Evolutionary conservation across 208 protist species (phyloP), one percentile per base, ranked within the genome.

Genomic region (Naegleria lovaniensis): DNA sequence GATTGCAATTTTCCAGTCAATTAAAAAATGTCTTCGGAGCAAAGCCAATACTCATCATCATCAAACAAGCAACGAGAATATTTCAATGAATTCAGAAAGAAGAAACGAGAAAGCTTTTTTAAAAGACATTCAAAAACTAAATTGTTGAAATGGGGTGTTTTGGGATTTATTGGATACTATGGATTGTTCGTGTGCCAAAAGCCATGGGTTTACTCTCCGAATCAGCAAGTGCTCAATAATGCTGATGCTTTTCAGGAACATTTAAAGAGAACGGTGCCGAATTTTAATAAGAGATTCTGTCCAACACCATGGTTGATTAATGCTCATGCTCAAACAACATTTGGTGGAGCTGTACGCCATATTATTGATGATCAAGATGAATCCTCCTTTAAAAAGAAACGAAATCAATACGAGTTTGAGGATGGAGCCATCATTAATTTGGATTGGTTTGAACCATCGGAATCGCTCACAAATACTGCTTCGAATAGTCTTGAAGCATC

Each of bases 241-340:
- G 55, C 55, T 13, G 55, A 67, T 67, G 55, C 55, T 4, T 67
- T 67, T 67, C 55, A 67, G 19, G 55, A 67, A 67, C 55, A 67
- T 67, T 67, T 67, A 19, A 67, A 67, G 55, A 67, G 55, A 67
- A 67, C 0, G 4, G 55, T 67, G 22, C 19, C 4, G 55, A 87
- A 87, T 87, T 87, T 87, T 33, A 40, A 87, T 33, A 29, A 48
- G 19, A 33, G 22, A 40, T 87, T 87, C 19, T 51, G 83, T 52
- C 83, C 83, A 25, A 87, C 83, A 51, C 19, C 33, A 16, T 87
- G 83, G 83, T 40, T 25, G 29, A 40, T 51, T 39, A 87, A 87
- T 51, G 52, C 83, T 48, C 83, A 87, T 51, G 29, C 33, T 51
- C 83, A 87, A 15, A 87, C 83, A 15, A 87, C 52, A 19, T 87